Conservation (phyloP, 179 eudicot species). For the Gypsophila paniculata region DNA sequence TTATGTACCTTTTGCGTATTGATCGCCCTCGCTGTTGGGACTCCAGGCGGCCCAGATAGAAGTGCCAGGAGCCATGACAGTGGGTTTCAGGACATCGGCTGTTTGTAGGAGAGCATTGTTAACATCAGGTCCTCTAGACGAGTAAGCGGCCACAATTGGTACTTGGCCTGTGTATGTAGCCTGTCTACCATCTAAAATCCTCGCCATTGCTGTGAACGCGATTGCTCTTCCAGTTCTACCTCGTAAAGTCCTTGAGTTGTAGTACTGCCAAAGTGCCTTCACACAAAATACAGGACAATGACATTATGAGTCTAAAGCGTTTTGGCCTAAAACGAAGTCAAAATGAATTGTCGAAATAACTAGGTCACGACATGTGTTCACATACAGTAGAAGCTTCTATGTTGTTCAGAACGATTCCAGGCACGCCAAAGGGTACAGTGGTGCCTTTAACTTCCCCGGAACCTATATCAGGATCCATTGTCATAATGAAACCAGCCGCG, state of each 20-base stretch:
- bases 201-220: slow-evolving; percentile 49
- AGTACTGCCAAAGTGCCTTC: slow-evolving; percentile 59
- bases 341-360: background rate
- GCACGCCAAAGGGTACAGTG: slow-evolving; percentile 43
- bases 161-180: slow-evolving; percentile 52
- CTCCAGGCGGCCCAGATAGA: slow-evolving; percentile 84
- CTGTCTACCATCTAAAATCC: slow-evolving; percentile 52
- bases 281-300: slow-evolving; percentile 9
- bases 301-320: background rate
- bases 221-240: slow-evolving; percentile 54
- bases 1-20: slow-evolving; percentile 37
- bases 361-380: slow-evolving; percentile 1
- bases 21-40: slow-evolving; percentile 57
- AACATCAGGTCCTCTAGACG: slow-evolving; percentile 77
- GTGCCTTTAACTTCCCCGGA: slow-evolving; percentile 57
- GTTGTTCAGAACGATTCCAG: slow-evolving; percentile 53
- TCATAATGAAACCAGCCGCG: slow-evolving; percentile 64
- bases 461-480: slow-evolving; percentile 56
- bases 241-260: slow-evolving; percentile 52
- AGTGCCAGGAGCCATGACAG: slow-evolving; percentile 76
- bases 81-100: slow-evolving; percentile 74
- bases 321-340: background rate
- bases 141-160: slow-evolving; percentile 64
- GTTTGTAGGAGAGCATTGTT: slow-evolving; percentile 58
- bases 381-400: slow-evolving; percentile 52